Percentiles rank a stretch among this genome's conserved stretches.
phyloP scores from a whole-genome alignment of 805 yeast species.

The Blastobotrys terrestris region DNA sequence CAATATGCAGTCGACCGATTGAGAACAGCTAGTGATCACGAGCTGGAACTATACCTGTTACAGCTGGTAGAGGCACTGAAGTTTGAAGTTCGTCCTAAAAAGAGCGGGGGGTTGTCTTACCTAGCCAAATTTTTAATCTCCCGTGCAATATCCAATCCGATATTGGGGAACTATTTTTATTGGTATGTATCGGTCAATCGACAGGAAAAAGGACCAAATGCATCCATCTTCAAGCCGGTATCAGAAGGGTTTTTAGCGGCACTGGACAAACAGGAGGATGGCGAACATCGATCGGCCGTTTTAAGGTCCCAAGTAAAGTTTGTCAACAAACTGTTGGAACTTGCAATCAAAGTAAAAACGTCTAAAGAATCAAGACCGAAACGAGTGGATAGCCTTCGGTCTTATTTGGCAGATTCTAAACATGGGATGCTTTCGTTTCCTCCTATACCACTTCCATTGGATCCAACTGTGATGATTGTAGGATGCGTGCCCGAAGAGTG shows the following conservation, averaged over 20 bases:
- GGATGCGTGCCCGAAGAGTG: constrained; percentile 78
- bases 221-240: constrained; percentile 40
- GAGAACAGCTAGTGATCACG: constrained; percentile 70
- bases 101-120: constrained; percentile 12
- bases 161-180: constrained; percentile 75
- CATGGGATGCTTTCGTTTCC: constrained; percentile 37
- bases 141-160: constrained; percentile 57
- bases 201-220: constrained; percentile 46
- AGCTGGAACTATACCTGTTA: constrained; percentile 70
- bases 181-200: constrained; percentile 91
- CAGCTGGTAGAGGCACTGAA: constrained; percentile 90
- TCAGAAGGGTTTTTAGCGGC: constrained; percentile 40
- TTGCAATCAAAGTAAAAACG: constrained; percentile 58
- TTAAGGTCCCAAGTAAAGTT: constrained; percentile 61
- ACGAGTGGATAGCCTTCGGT: constrained; percentile 63
- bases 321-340: constrained; percentile 54
- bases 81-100: constrained; percentile 45
- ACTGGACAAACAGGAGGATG: constrained; percentile 28
- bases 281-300: constrained; percentile 28
- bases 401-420: constrained; percentile 45
- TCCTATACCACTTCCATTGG: constrained; percentile 71
- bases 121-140: constrained; percentile 60
- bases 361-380: constrained; percentile 71
- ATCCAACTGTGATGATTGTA: constrained; percentile 66
- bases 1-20: constrained; percentile 84